Evolutionary conservation across 768 basidiomycete species (phyloP), one percentile per base, ranked within the genome.

Genomic region (Boletus pseudopeckii): DNA sequence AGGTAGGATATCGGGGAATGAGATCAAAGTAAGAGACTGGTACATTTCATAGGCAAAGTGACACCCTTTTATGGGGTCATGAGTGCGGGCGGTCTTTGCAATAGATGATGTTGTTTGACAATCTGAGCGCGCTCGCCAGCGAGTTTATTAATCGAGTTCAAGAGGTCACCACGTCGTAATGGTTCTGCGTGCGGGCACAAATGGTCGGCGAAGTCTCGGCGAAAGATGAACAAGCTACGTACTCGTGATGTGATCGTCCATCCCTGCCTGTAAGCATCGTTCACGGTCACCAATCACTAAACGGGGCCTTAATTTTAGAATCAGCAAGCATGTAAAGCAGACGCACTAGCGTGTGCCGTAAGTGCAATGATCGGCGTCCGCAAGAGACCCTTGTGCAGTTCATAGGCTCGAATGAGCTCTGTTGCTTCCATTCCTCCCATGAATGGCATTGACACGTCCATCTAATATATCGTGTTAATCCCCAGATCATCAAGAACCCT

Each of bases 341-440:
- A 86, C 90, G 64, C 60, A 92, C 90, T 98, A 46, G 96, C 96
- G 72, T 99, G 96, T 3, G 96, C 96, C 1, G 97, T 98, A 38
- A 99, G 76, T 1, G 97, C 97, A 63, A 98, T 92, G 61, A 99
- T 98, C 1, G 97, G 96, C 7, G 85, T 92, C 2, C 85, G 80
- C 15, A 82, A 66, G 30, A 92, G 74, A 8, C 83, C 78, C 58
- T 83, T 83, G 57, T 85, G 79, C 67, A 79, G 74, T 74, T 98
- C 96, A 65, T 85, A 92, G 36, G 83, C 80, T 48, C 96, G 84
- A 56, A 98, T 97, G 53, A 92, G 77, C 59, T 93, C 88, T 0
- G 97, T 99, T 1, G 96, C 92, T 71, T 99, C 95, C 86, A 96
- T 92, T 58, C 96, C 95, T 46, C 95, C 94, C 92, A 98, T 98